phyloP scores from a whole-genome alignment of 169 alveolate genomes.

The Eimeria tenella region DNA sequence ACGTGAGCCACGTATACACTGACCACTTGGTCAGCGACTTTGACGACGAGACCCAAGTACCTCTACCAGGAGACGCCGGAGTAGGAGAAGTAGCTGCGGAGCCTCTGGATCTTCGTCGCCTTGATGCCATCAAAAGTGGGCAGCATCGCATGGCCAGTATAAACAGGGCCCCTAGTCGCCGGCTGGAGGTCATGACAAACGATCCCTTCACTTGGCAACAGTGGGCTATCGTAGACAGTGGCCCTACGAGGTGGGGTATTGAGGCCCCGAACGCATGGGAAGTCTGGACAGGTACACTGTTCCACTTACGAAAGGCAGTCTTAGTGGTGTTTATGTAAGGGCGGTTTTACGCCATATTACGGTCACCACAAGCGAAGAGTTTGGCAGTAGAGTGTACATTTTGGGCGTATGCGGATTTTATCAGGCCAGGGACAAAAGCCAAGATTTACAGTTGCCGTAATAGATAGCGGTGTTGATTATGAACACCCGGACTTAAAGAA shows the following conservation, averaged over 20 bases:
- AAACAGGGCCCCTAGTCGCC: conserved; percentile 26
- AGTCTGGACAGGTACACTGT: conserved; percentile 77
- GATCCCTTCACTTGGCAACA: conserved; percentile 80
- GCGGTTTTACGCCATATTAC: background rate
- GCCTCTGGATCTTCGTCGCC: background rate
- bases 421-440: conserved; percentile 68
- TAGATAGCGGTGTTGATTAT: conserved; percentile 86
- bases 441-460: conserved; percentile 82
- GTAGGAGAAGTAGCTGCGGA: background rate
- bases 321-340: background rate
- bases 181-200: conserved; percentile 78
- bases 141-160: background rate
- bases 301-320: background rate
- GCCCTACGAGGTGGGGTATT: conserved; percentile 78
- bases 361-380: background rate
- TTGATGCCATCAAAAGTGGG: background rate
- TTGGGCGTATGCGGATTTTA: background rate
- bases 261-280: conserved; percentile 82
- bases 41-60: conserved; percentile 37
- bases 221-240: conserved; percentile 79
- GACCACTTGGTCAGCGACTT: conserved; percentile 78
- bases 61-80: background rate
- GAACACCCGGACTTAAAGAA: conserved; percentile 86
- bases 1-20: conserved; percentile 78
- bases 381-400: too few species aligned